Evolutionary conservation across 2,329 filamentous ascomycete genomes (phyloP).

Genomic region (Penicillium freii): DNA sequence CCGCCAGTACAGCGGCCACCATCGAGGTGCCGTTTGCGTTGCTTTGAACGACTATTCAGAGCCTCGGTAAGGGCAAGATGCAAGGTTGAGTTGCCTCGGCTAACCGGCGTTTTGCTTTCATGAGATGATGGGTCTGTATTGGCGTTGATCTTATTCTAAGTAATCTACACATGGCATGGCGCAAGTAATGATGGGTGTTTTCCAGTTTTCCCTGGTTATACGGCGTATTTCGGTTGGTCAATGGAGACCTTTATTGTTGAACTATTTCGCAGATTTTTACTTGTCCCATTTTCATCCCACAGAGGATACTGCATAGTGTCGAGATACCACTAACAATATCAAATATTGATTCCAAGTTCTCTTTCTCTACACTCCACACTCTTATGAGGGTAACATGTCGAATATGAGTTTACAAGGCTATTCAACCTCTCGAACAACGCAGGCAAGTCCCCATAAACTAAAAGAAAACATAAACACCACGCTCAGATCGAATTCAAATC

Average conservation of each 20-base stretch:
- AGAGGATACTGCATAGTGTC: not conserved
- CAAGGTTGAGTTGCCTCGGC: not conserved
- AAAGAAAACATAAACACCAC: slow-evolving; percentile 8
- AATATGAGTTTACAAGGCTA: not conserved
- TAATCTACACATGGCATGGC: slow-evolving; percentile 13
- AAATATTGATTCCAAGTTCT: not conserved
- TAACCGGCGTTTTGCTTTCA: not conserved
- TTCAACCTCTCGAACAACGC: not conserved
- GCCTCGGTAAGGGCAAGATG: slow-evolving; percentile 32
- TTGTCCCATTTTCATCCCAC: not conserved
- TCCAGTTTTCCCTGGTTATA: not conserved
- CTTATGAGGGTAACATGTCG: not conserved
- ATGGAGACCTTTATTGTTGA: not conserved
- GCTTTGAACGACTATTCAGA: slow-evolving; percentile 79
- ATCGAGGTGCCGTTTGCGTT: slow-evolving; percentile 86
- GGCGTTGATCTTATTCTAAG: slow-evolving; percentile 5
- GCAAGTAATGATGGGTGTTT: not conserved
- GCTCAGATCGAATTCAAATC: not conserved
- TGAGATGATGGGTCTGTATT: not conserved
- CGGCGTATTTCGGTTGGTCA: not conserved
- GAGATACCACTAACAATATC: not conserved
- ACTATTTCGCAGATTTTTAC: not conserved
- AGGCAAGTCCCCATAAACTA: not conserved
- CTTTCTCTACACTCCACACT: not conserved
- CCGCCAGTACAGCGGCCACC: slow-evolving; percentile 91